Conservation (phyloP, 73 alveolate genomes). For the Tetrahymena borealis region DNA sequence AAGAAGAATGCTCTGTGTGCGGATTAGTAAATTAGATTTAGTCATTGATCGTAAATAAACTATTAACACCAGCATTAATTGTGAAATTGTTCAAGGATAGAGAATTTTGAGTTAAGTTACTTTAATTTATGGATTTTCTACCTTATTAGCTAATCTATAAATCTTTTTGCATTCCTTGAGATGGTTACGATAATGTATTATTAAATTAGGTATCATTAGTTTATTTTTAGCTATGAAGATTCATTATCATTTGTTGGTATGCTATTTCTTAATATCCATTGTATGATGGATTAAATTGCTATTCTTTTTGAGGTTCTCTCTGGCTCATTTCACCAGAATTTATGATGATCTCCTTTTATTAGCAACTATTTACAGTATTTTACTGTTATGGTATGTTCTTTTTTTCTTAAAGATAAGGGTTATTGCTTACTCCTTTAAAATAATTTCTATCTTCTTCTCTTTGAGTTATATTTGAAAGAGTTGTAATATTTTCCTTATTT, state of each 20-base stretch:
- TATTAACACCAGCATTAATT: neutral
- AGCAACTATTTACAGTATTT: neutral
- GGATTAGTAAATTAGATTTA: neutral
- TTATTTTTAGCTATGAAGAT: neutral
- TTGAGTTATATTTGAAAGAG: neutral
- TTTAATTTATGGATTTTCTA: neutral
- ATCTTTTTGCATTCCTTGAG: neutral
- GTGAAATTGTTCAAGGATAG: neutral
- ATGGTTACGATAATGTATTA: neutral
- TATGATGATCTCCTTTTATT: neutral
- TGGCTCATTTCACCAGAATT: constrained; percentile 1
- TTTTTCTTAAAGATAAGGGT: neutral
- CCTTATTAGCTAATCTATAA: neutral
- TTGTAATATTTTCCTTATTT: neutral
- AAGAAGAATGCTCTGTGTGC: neutral
- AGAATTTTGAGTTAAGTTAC: neutral
- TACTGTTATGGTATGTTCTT: neutral
- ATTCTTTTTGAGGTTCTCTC: neutral
- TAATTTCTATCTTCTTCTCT: neutral
- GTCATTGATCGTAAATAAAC: neutral
- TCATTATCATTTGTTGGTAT: neutral
- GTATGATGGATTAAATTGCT: neutral
- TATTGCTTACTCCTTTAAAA: neutral
- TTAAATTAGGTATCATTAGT: neutral
- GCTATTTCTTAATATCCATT: neutral